Evolutionary conservation across 2,329 filamentous ascomycete genomes (phyloP).

Genomic region (Trichophyton schoenleinii): DNA sequence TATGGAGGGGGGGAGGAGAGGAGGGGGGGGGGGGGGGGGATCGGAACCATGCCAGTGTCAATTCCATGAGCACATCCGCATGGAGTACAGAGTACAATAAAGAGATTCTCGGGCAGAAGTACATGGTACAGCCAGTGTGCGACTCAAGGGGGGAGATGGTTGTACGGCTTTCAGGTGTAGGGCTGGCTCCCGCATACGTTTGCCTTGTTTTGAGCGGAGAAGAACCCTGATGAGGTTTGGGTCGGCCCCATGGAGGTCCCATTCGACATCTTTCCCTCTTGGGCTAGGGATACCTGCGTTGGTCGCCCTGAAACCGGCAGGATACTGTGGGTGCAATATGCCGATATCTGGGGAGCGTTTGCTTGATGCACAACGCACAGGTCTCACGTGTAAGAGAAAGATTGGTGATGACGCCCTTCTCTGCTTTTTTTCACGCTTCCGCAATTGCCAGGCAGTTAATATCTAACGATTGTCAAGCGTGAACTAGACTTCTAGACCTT

Average conservation of each 20-base stretch:
- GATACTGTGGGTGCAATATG: not conserved
- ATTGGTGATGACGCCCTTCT: not conserved
- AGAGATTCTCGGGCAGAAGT: too few species aligned
- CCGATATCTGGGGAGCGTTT: not conserved
- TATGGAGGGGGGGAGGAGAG: not conserved
- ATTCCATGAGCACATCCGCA: not conserved
- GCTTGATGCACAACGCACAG: not conserved
- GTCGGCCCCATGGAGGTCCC: not conserved
- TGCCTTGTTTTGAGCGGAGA: not conserved
- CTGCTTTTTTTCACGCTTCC: not conserved
- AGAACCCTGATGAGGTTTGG: not conserved
- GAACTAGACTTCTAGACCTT: not conserved
- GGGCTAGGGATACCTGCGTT: not conserved
- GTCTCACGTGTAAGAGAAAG: not conserved
- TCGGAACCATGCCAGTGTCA: not conserved
- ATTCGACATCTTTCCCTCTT: slow-evolving; percentile 1
- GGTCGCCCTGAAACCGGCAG: not conserved
- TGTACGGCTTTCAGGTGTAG: not conserved
- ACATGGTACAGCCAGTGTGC: not conserved
- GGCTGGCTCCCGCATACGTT: not conserved
- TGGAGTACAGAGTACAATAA: not conserved
- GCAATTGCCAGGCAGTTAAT: not conserved
- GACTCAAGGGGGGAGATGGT: not conserved
- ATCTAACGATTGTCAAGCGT: not conserved
- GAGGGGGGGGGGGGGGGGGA: not conserved